Percentiles rank a stretch among this genome's conserved stretches.
These are phyloP conservation scores for Trichoderma breve DNA, from an alignment of 2,329 filamentous ascomycete species.

Conservation along the genomic window DNA sequence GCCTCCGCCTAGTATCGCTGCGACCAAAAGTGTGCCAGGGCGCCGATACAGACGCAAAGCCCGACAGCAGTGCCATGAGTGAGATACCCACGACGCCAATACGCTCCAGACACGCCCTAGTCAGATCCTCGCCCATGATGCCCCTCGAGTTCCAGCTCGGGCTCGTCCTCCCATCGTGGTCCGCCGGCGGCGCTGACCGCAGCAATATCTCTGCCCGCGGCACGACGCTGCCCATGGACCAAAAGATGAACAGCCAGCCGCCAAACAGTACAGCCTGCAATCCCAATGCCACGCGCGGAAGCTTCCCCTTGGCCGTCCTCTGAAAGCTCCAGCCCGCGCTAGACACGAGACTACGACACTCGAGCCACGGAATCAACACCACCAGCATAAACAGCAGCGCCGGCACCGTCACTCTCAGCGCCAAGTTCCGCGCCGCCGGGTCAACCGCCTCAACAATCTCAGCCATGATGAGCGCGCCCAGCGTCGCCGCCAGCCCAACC, in stretches of 20 bases:
- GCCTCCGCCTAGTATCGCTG: slow-evolving; percentile 48
- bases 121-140: slow-evolving; percentile 36
- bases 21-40: slow-evolving; percentile 81
- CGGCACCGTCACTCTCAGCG: slow-evolving; percentile 67
- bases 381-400: slow-evolving; percentile 70
- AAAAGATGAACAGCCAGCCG: slow-evolving; percentile 71
- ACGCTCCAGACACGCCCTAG: slow-evolving; percentile 60
- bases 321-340: slow-evolving; percentile 62
- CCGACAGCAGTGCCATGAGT: slow-evolving; percentile 83
- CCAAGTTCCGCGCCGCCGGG: slow-evolving; percentile 63
- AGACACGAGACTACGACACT: slow-evolving; percentile 64
- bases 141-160: background rate
- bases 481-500: slow-evolving; percentile 71
- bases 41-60: slow-evolving; percentile 83
- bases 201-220: slow-evolving; percentile 34
- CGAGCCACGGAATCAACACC: slow-evolving; percentile 73
- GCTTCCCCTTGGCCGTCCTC: slow-evolving; percentile 53
- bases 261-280: slow-evolving; percentile 62
- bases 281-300: slow-evolving; percentile 62
- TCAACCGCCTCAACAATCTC: slow-evolving; percentile 78
- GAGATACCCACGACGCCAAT: slow-evolving; percentile 84
- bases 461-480: slow-evolving; percentile 78
- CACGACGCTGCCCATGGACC: slow-evolving; percentile 68
- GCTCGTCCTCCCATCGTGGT: background rate
- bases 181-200: slow-evolving; percentile 17